Percentiles rank a stretch among this genome's conserved stretches.
These are phyloP conservation scores for Yarrowia deformans DNA, from an alignment of 805 yeast species.

Conservation along the genomic window DNA sequence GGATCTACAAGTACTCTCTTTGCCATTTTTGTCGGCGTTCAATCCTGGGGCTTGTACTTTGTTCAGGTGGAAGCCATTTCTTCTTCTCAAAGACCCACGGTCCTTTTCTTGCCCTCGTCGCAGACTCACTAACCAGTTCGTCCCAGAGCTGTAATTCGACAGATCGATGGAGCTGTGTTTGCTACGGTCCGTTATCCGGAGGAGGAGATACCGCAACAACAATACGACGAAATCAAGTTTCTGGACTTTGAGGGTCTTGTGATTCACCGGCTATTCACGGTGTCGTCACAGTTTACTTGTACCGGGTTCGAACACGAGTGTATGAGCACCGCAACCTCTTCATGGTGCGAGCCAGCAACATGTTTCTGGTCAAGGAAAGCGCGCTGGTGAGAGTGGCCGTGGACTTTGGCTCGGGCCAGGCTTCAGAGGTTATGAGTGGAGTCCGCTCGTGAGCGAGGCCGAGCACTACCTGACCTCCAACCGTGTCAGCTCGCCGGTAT, in stretches of 20 bases:
- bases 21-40: conserved; percentile 12
- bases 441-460: neutral
- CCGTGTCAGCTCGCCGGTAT: neutral
- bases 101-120: neutral
- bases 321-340: too few relatives aligned
- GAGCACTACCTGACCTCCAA: neutral
- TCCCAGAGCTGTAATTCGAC: conserved; percentile 8
- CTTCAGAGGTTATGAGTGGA: neutral
- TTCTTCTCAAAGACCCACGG: neutral
- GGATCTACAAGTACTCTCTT: neutral
- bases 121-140: conserved; percentile 3
- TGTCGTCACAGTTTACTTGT: too few relatives aligned
- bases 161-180: conserved; percentile 8
- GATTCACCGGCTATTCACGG: neutral
- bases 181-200: conserved; percentile 10
- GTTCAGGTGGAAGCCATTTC: neutral
- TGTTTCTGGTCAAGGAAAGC: neutral
- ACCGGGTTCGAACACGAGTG: too few relatives aligned
- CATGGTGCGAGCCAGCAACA: neutral
- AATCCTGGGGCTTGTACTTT: conserved; percentile 5
- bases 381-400: conserved; percentile 1
- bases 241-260: neutral
- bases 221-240: neutral
- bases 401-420: neutral
- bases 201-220: neutral